Evolutionary conservation across 805 yeast species (phyloP).

Genomic region (Diddensiella santjacobensis): DNA sequence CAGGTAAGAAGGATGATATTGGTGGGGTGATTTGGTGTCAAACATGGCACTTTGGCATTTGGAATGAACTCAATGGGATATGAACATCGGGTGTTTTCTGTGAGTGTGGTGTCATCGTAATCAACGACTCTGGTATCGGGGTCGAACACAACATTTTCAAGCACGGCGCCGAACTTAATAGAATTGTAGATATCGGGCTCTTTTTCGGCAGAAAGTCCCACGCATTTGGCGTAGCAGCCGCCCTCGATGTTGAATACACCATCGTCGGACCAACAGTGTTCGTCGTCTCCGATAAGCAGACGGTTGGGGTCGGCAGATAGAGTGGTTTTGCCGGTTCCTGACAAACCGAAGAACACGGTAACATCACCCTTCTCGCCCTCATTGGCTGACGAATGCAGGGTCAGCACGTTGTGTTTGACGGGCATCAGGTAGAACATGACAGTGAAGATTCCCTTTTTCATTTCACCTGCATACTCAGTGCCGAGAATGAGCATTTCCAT

Average conservation of each 20-base stretch:
- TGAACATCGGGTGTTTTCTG: constrained; percentile 98
- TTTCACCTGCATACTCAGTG: constrained; percentile 99
- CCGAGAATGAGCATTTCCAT: constrained; percentile 99
- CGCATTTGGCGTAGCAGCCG: constrained; percentile 98
- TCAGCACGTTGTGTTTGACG: constrained; percentile 81
- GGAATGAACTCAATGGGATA: constrained; percentile 97
- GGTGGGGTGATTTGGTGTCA: constrained; percentile 84
- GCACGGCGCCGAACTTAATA: constrained; percentile 87
- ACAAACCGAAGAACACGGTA: constrained; percentile 90
- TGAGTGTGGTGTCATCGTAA: constrained; percentile 72
- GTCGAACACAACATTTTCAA: constrained; percentile 90
- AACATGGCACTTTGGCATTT: constrained; percentile 92
- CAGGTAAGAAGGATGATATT: constrained; percentile 91
- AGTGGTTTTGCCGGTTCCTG: constrained; percentile 98
- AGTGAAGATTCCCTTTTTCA: constrained; percentile 98
- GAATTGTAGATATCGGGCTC: constrained; percentile 98
- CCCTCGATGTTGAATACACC: constrained; percentile 99
- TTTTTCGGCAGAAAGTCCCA: constrained; percentile 81
- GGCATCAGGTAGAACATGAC: constrained; percentile 99
- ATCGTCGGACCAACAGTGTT: constrained; percentile 98
- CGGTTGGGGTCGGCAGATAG: constrained; percentile 95
- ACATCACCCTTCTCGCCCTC: constrained; percentile 88
- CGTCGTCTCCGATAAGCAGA: constrained; percentile 94
- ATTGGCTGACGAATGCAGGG: constrained; percentile 92
- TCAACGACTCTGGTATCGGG: constrained; percentile 76